phyloP scores from a whole-genome alignment of 1,139 yeast species.

The Diutina sp. region DNA sequence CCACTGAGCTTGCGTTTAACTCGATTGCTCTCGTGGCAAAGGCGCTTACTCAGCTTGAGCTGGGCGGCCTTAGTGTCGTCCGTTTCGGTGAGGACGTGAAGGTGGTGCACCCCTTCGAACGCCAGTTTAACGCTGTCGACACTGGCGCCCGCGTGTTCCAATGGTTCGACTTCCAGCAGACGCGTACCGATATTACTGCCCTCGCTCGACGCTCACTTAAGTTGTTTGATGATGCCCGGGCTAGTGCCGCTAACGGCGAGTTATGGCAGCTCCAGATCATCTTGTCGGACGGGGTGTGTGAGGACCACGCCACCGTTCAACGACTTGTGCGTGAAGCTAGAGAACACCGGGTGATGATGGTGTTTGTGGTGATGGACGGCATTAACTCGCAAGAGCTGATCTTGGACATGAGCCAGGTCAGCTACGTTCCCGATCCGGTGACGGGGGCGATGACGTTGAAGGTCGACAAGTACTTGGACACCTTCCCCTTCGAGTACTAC shows the following conservation, averaged over 20 bases:
- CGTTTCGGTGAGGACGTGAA: slow-evolving; percentile 79
- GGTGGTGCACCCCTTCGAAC: slow-evolving; percentile 83
- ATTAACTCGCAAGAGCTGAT: slow-evolving; percentile 76
- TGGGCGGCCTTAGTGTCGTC: slow-evolving; percentile 86
- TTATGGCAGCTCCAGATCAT: slow-evolving; percentile 92
- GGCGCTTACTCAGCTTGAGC: slow-evolving; percentile 86
- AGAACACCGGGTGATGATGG: slow-evolving; percentile 88
- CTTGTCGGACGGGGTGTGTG: slow-evolving; percentile 93
- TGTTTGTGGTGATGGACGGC: slow-evolving; percentile 89
- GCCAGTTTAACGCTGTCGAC: slow-evolving; percentile 57
- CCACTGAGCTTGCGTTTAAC: slow-evolving; percentile 86
- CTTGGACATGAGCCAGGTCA: slow-evolving; percentile 89
- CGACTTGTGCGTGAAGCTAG: slow-evolving; percentile 83
- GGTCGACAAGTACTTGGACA: slow-evolving; percentile 78
- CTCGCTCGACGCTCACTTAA: slow-evolving; percentile 62
- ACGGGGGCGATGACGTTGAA: slow-evolving; percentile 61
- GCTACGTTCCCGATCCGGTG: slow-evolving; percentile 51
- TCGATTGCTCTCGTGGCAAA: slow-evolving; percentile 90
- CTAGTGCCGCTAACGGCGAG: slow-evolving; percentile 38
- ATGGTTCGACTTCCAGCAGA: slow-evolving; percentile 86
- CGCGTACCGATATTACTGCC: slow-evolving; percentile 69
- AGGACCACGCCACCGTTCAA: slow-evolving; percentile 75
- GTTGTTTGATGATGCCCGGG: slow-evolving; percentile 61
- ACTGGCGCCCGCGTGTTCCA: slow-evolving; percentile 78
- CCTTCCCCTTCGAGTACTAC: slow-evolving; percentile 94